Percentiles rank a stretch among this genome's conserved stretches.
These are phyloP conservation scores for Penicillium macrosclerotiorum DNA, from an alignment of 495 filamentous ascomycete species.

Conservation along the genomic window DNA sequence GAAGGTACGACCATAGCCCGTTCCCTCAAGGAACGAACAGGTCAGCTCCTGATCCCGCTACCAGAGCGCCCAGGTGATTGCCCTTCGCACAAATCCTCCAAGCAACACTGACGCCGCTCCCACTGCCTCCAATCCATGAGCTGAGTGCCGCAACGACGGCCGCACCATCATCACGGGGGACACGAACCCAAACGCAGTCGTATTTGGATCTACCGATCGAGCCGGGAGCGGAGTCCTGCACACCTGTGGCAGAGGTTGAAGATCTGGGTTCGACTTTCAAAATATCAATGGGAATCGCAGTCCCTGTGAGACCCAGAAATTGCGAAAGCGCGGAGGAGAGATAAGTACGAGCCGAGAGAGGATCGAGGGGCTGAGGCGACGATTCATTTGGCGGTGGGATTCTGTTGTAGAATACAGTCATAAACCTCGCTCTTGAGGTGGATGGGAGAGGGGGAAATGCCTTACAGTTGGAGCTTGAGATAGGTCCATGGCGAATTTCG, in stretches of 20 bases:
- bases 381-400: slow-evolving; percentile 31
- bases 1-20: not conserved
- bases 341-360: slow-evolving; percentile 69
- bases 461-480: slow-evolving; percentile 46
- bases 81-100: slow-evolving; percentile 59
- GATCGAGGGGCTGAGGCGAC: slow-evolving; percentile 54
- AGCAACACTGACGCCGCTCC: slow-evolving; percentile 40
- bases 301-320: slow-evolving; percentile 76
- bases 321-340: slow-evolving; percentile 71
- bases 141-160: slow-evolving; percentile 67
- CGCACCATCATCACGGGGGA: slow-evolving; percentile 65
- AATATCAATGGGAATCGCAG: slow-evolving; percentile 77
- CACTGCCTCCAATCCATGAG: slow-evolving; percentile 53
- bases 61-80: slow-evolving; percentile 51
- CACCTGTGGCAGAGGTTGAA: not conserved
- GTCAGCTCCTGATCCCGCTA: slow-evolving; percentile 41
- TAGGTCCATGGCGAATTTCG: slow-evolving; percentile 52
- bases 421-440: too few species aligned
- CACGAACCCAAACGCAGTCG: slow-evolving; percentile 65
- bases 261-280: slow-evolving; percentile 53
- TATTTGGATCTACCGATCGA: too few species aligned
- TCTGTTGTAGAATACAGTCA: slow-evolving; percentile 21
- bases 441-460: not conserved
- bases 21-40: slow-evolving; percentile 36
- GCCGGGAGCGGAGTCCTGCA: too few species aligned